Conservation (phyloP, 2,329 filamentous ascomycete species). For the Fusarium piperis region DNA sequence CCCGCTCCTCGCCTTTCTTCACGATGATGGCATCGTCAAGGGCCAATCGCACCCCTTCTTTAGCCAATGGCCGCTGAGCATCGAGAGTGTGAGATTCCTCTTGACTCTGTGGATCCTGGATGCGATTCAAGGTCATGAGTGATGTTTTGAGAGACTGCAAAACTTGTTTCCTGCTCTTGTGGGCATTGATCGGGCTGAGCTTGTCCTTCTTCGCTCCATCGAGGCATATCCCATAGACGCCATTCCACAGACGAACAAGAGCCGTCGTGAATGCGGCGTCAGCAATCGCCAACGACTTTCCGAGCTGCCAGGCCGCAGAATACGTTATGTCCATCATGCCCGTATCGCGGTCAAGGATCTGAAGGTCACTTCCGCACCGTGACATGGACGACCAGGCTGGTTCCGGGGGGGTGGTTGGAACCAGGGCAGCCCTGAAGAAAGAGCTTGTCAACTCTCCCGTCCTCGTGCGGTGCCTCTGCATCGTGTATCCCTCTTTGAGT, state of each 20-base stretch:
- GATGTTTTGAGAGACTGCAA: no score
- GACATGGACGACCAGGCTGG: background rate
- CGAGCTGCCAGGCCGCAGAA: slow-evolving; percentile 3
- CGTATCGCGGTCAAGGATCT: background rate
- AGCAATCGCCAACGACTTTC: background rate
- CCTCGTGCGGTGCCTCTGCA: background rate
- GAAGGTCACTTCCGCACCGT: background rate
- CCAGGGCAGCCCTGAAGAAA: background rate
- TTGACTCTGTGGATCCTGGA: no score
- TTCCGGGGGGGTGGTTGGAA: background rate
- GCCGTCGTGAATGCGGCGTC: background rate
- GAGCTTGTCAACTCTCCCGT: background rate
- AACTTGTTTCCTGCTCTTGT: no score
- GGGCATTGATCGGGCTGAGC: background rate
- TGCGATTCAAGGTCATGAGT: no score
- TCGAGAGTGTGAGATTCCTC: no score
- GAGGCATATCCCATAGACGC: background rate
- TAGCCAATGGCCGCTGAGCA: no score
- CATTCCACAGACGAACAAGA: background rate
- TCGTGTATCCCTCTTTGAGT: background rate
- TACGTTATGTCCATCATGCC: slow-evolving; percentile 6
- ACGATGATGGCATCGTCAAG: no score
- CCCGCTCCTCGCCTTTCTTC: no score
- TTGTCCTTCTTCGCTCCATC: background rate
- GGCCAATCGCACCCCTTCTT: no score